phyloP scores from a whole-genome alignment of 768 basidiomycete species.

The Kwoniella sp. region DNA sequence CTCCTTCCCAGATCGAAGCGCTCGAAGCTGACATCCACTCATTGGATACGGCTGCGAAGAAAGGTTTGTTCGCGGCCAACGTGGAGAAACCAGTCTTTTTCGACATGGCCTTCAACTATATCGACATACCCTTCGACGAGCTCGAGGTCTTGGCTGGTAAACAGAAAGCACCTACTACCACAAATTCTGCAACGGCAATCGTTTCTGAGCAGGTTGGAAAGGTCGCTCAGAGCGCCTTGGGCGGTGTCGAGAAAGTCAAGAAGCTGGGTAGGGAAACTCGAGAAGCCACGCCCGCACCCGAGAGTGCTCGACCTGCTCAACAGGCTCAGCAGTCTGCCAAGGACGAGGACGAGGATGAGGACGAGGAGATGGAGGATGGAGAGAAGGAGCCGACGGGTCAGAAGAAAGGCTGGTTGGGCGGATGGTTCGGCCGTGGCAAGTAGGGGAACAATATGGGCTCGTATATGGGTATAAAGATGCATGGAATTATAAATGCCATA shows the following conservation, averaged over 20 bases:
- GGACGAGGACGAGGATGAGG: constrained; percentile 58
- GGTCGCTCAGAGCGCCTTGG: constrained; percentile 11
- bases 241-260: constrained; percentile 22
- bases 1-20: constrained; percentile 15
- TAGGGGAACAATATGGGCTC: neutral
- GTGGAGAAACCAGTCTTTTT: constrained; percentile 87
- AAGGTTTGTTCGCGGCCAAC: constrained; percentile 55
- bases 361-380: constrained; percentile 61
- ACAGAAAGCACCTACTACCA: constrained; percentile 58
- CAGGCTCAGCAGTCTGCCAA: constrained; percentile 51
- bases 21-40: constrained; percentile 24
- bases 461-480: constrained; percentile 4
- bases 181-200: constrained; percentile 21
- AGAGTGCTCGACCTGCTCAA: constrained; percentile 6
- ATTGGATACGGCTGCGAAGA: constrained; percentile 47
- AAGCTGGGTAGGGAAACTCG: constrained; percentile 65
- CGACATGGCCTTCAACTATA: constrained; percentile 91
- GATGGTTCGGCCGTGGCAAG: constrained; percentile 46
- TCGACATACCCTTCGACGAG: constrained; percentile 79
- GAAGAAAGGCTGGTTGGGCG: constrained; percentile 51
- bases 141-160: constrained; percentile 70
- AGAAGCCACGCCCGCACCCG: constrained; percentile 74
- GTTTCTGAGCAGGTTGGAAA: neutral
- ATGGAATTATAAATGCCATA: constrained; percentile 17
- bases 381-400: constrained; percentile 23